phyloP scores from a whole-genome alignment of 192 early-diverging fungal genomes.

The Coemansia brasiliensis region DNA sequence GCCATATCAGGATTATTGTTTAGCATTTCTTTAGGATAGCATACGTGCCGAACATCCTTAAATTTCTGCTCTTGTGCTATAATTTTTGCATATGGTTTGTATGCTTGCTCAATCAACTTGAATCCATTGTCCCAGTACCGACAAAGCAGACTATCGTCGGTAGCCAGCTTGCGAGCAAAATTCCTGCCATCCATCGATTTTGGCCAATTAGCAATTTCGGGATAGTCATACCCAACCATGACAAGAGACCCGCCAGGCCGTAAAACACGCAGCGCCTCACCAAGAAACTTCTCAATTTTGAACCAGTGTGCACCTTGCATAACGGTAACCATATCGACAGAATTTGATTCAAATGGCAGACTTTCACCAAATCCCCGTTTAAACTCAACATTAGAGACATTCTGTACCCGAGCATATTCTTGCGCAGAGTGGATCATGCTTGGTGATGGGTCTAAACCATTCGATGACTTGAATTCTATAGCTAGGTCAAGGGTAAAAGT shows the following conservation, averaged over 20 bases:
- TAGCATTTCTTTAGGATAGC: conserved; percentile 4
- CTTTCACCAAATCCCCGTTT: conserved; percentile 21
- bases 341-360: conserved; percentile 18
- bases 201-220: conserved; percentile 23
- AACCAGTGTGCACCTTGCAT: conserved; percentile 50
- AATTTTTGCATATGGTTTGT: not conserved
- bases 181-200: conserved; percentile 5
- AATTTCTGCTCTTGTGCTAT: not conserved
- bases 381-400: conserved; percentile 24
- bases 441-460: too few relatives aligned
- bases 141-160: conserved; percentile 1
- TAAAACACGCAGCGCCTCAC: conserved; percentile 29
- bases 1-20: not conserved
- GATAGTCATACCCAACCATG: conserved; percentile 34
- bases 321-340: conserved; percentile 35
- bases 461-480: conserved; percentile 1
- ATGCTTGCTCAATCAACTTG: conserved; percentile 16
- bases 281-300: conserved; percentile 14
- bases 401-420: conserved; percentile 1
- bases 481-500: conserved; percentile 26
- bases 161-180: conserved; percentile 24
- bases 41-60: conserved; percentile 12
- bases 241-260: conserved; percentile 36
- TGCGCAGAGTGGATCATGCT: too few relatives aligned
- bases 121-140: conserved; percentile 27